These are phyloP conservation scores for Pseudopithomyces chartarum DNA, from an alignment of 2,329 filamentous ascomycete species.

Conservation along the genomic window DNA sequence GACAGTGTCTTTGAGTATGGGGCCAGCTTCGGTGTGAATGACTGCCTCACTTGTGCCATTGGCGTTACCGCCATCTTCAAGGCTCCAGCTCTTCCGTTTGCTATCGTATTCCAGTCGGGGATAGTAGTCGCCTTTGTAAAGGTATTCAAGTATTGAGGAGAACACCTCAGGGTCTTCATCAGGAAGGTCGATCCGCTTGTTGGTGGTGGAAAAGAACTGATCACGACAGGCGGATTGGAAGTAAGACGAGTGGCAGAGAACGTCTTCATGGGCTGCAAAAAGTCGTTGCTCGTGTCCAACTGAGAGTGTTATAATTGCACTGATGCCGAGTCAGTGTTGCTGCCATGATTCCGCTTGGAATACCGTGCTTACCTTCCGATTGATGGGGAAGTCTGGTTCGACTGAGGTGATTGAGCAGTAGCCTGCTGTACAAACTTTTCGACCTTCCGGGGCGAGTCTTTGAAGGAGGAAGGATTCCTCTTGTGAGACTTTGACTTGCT, in stretches of 20 bases:
- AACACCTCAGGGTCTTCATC: constrained; percentile 91
- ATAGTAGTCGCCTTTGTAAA: constrained; percentile 94
- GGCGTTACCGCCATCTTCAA: constrained; percentile 65
- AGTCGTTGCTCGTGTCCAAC: constrained; percentile 82
- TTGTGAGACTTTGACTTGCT: constrained; percentile 46
- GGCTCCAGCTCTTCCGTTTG: constrained; percentile 76
- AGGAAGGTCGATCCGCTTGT: constrained; percentile 77
- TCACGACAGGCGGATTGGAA: constrained; percentile 70
- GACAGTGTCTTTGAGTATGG: constrained; percentile 84
- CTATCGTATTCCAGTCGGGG: constrained; percentile 83
- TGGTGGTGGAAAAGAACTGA: constrained; percentile 64
- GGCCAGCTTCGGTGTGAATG: constrained; percentile 66
- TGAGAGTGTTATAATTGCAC: constrained; percentile 75
- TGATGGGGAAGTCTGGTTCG: constrained; percentile 42
- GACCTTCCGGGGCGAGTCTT: constrained; percentile 38
- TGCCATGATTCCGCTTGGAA: background rate
- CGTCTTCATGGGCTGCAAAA: constrained; percentile 89
- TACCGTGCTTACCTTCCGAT: constrained; percentile 40
- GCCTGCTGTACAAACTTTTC: constrained; percentile 43
- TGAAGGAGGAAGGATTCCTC: constrained; percentile 45
- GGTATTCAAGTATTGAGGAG: constrained; percentile 85
- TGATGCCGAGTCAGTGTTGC: constrained; percentile 28
- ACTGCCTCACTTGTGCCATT: constrained; percentile 49
- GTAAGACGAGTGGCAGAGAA: constrained; percentile 78
- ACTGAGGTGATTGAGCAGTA: constrained; percentile 38